Conservation (phyloP, 2,329 filamentous ascomycete genomes). For the Phialemonium atrogriseum region DNA sequence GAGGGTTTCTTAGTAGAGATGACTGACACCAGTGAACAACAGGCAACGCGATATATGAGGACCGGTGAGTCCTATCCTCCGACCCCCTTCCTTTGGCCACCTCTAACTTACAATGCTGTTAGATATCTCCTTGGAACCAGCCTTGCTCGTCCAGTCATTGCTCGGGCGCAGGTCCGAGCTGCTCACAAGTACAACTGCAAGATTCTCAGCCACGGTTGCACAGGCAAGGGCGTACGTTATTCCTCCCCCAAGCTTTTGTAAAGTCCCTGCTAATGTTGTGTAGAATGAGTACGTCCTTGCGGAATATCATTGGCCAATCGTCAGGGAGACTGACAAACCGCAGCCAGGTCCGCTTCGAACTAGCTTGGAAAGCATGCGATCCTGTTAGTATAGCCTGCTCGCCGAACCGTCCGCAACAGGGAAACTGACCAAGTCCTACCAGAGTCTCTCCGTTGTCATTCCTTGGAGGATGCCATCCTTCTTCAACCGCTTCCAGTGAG, state of each 20-base stretch:
- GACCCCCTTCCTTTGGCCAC: slow-evolving; percentile 21
- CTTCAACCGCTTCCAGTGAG: slow-evolving; percentile 54
- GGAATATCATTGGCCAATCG: too few species aligned
- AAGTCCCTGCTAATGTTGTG: not conserved
- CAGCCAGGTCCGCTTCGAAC: slow-evolving; percentile 58
- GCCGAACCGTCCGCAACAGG: not conserved
- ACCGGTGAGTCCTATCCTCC: slow-evolving; percentile 38
- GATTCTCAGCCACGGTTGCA: slow-evolving; percentile 46
- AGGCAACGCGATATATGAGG: slow-evolving; percentile 58
- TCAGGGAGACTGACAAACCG: too few species aligned
- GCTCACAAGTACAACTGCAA: slow-evolving; percentile 53
- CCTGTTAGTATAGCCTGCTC: not conserved
- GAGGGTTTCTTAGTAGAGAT: too few species aligned
- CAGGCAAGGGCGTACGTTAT: slow-evolving; percentile 42
- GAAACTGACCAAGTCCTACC: slow-evolving; percentile 25
- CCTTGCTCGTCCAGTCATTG: slow-evolving; percentile 63
- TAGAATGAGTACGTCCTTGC: too few species aligned
- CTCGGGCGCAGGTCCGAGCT: slow-evolving; percentile 56
- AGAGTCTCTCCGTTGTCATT: slow-evolving; percentile 63
- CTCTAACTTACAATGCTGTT: slow-evolving; percentile 9
- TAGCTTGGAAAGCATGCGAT: slow-evolving; percentile 17
- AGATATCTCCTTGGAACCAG: slow-evolving; percentile 41
- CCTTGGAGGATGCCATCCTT: slow-evolving; percentile 66
- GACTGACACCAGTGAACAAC: slow-evolving; percentile 24
- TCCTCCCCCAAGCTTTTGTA: slow-evolving; percentile 1